phyloP scores from a whole-genome alignment of 2,329 filamentous ascomycete genomes.

The Onygena corvina region DNA sequence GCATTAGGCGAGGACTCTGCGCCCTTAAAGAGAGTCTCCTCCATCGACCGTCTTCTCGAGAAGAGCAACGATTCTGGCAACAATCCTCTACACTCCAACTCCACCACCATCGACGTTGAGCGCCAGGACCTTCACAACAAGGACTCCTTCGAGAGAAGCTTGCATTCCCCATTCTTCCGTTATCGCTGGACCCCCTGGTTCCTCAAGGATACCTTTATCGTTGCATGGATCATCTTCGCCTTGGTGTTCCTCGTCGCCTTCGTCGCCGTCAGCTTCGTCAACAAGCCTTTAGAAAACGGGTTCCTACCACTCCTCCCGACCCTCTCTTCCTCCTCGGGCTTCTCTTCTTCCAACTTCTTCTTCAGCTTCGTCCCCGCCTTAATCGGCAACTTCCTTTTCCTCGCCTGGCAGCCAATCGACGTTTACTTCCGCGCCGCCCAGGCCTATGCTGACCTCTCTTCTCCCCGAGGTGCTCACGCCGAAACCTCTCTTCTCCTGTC shows the following conservation, averaged over 20 bases:
- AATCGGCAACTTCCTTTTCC: constrained; percentile 48
- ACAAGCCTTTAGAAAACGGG: constrained; percentile 52
- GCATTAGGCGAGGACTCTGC: constrained; percentile 56
- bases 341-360: constrained; percentile 77
- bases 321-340: constrained; percentile 50
- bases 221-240: constrained; percentile 51
- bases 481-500: constrained; percentile 46
- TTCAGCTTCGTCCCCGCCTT: constrained; percentile 55
- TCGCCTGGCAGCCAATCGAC: constrained; percentile 49
- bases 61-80: constrained; percentile 22
- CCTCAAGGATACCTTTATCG: constrained; percentile 53
- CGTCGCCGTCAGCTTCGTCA: constrained; percentile 66
- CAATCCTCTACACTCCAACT: constrained; percentile 15
- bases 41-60: constrained; percentile 22
- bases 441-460: constrained; percentile 45
- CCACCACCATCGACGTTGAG: constrained; percentile 29
- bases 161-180: constrained; percentile 43
- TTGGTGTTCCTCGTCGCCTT: constrained; percentile 56
- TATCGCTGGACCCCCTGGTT: constrained; percentile 67
- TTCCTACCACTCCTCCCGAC: constrained; percentile 59
- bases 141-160: constrained; percentile 39
- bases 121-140: constrained; percentile 27
- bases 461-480: constrained; percentile 41
- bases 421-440: constrained; percentile 48
- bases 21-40: constrained; percentile 32